Evolutionary conservation across 805 yeast species (phyloP).

Genomic region (Naumovozyma baii): DNA sequence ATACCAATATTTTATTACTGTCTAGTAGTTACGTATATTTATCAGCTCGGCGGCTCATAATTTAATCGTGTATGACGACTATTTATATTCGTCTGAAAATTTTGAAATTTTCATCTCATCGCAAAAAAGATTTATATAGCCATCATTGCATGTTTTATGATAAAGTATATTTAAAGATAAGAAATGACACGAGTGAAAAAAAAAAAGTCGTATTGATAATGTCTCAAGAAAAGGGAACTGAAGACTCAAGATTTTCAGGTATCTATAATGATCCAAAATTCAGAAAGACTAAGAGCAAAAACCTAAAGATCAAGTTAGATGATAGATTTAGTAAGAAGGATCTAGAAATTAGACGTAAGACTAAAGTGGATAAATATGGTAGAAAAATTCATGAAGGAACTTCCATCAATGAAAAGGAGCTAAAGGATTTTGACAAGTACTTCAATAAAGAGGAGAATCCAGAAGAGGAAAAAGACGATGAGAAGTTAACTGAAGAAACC

Average conservation of each 20-base stretch:
- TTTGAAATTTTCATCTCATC: background rate
- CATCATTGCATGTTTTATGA: background rate
- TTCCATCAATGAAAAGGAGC: slow-evolving; percentile 29
- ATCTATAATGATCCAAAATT: slow-evolving; percentile 86
- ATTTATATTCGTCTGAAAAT: background rate
- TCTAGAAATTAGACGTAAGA: slow-evolving; percentile 48
- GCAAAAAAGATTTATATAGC: background rate
- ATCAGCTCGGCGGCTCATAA: background rate
- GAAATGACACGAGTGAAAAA: background rate
- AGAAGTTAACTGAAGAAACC: slow-evolving; percentile 8
- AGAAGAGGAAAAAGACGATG: slow-evolving; percentile 16
- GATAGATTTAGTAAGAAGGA: slow-evolving; percentile 65
- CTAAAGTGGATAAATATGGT: slow-evolving; percentile 80
- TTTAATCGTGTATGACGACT: background rate
- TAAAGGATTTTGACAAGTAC: slow-evolving; percentile 52
- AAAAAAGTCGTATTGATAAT: slow-evolving; percentile 3
- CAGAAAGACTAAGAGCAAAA: slow-evolving; percentile 58
- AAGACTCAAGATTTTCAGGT: slow-evolving; percentile 68
- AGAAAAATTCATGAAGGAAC: slow-evolving; percentile 42
- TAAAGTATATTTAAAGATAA: too few relatives aligned
- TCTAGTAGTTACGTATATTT: too few relatives aligned
- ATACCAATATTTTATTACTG: too few relatives aligned
- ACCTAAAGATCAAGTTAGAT: slow-evolving; percentile 70
- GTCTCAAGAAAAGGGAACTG: slow-evolving; percentile 29
- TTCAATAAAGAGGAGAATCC: slow-evolving; percentile 40